Conservation (phyloP, 1,284 basidiomycete species). For the Boletus smithii region DNA sequence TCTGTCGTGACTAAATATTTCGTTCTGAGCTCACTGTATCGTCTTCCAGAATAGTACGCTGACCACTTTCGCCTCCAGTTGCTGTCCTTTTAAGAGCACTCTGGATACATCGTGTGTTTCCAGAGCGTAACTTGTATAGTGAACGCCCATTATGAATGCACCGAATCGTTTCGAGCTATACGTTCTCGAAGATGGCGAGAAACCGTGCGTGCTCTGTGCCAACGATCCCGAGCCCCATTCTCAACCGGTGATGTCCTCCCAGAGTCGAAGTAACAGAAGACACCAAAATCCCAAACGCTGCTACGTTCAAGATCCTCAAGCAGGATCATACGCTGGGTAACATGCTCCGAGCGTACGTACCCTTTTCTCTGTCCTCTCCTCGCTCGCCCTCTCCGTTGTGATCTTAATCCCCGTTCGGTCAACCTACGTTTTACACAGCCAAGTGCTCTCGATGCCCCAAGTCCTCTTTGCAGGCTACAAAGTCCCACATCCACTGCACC, state of each 20-base stretch:
- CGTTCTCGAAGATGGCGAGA: conserved; percentile 90
- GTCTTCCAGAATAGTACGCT: not conserved
- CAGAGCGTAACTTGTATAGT: not conserved
- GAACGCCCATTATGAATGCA: conserved; percentile 70
- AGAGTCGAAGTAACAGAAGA: conserved; percentile 93
- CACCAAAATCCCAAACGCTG: conserved; percentile 96
- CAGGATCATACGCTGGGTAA: conserved; percentile 97
- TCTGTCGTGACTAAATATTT: conserved; percentile 43
- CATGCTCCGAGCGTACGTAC: conserved; percentile 87
- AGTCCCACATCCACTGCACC: conserved; percentile 94
- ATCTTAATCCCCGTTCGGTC: conserved; percentile 6
- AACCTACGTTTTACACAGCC: conserved; percentile 47
- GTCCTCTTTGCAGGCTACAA: conserved; percentile 97
- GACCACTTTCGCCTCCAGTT: not conserved
- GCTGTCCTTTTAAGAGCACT: not conserved
- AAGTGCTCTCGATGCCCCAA: conserved; percentile 81
- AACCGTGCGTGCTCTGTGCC: conserved; percentile 60
- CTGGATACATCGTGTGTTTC: conserved; percentile 2
- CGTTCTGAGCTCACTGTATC: conserved; percentile 2
- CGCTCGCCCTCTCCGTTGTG: not conserved
- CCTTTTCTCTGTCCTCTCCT: not conserved
- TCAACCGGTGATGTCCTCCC: conserved; percentile 5
- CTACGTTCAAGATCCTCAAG: conserved; percentile 90
- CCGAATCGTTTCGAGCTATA: conserved; percentile 90
- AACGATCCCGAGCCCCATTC: not conserved